Percentiles rank a stretch among this genome's conserved stretches.
These are phyloP conservation scores for Mycena floridula DNA, from an alignment of 768 basidiomycete genomes.

Conservation along the genomic window DNA sequence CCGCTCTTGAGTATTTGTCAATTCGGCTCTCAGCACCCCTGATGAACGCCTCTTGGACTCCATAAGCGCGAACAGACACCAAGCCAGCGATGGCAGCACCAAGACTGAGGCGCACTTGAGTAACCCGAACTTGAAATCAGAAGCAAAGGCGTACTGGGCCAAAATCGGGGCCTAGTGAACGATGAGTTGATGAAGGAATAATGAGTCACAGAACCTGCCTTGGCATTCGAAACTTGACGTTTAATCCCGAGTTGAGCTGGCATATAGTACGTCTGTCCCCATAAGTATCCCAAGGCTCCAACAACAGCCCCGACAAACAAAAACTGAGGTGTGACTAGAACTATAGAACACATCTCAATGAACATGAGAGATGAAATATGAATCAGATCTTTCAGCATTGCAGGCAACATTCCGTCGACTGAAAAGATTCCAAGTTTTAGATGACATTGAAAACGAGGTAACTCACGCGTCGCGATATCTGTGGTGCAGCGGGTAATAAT, in stretches of 20 bases:
- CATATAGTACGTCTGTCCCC: slow-evolving; percentile 19
- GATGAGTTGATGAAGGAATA: too few relatives aligned
- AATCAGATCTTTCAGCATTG: slow-evolving; percentile 6
- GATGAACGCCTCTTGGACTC: slow-evolving; percentile 30
- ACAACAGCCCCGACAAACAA: slow-evolving; percentile 21
- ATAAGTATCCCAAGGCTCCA: slow-evolving; percentile 20
- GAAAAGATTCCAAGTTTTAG: too few relatives aligned
- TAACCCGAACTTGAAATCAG: neutral
- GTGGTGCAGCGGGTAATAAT: slow-evolving; percentile 44
- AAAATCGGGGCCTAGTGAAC: too few relatives aligned
- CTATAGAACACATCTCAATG: slow-evolving; percentile 20
- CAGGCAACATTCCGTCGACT: slow-evolving; percentile 13
- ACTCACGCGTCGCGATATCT: slow-evolving; percentile 31
- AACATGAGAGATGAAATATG: slow-evolving; percentile 11
- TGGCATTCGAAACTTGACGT: slow-evolving; percentile 15
- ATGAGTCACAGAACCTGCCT: too few relatives aligned
- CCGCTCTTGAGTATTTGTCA: slow-evolving; percentile 28
- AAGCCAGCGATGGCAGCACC: slow-evolving; percentile 45
- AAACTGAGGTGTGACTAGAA: slow-evolving; percentile 21
- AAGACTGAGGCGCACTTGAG: slow-evolving; percentile 22
- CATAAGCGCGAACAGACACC: slow-evolving; percentile 41
- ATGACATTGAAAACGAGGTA: neutral
- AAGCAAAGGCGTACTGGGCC: slow-evolving; percentile 28
- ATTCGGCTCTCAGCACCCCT: slow-evolving; percentile 27
- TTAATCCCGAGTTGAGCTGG: slow-evolving; percentile 18